A percentile compares a stretch with the other conserved stretches of the same genome.
These are phyloP conservation scores for Russula compacta DNA, from an alignment of 768 basidiomycete genomes.

Conservation along the genomic window DNA sequence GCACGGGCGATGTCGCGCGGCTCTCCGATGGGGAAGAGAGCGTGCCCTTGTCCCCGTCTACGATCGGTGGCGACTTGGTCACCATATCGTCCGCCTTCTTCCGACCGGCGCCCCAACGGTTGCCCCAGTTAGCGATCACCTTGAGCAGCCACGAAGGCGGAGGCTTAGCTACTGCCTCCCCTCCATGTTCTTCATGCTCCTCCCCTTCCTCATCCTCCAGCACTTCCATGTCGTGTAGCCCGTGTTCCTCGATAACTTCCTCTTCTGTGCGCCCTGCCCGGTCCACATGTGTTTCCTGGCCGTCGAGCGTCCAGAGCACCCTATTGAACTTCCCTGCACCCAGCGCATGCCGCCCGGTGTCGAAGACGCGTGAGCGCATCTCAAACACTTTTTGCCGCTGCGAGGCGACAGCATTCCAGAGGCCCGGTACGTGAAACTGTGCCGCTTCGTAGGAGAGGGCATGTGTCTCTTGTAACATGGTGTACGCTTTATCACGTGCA, in stretches of 20 bases:
- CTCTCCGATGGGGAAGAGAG: slow-evolving; percentile 2
- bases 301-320: slow-evolving; percentile 64
- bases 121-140: slow-evolving; percentile 73
- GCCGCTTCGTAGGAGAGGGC: slow-evolving; percentile 65
- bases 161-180: slow-evolving; percentile 56
- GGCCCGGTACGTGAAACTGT: slow-evolving; percentile 54
- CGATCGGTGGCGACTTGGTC: slow-evolving; percentile 10
- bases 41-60: slow-evolving; percentile 4
- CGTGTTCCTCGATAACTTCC: slow-evolving; percentile 65
- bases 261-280: slow-evolving; percentile 61
- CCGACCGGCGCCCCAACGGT: slow-evolving; percentile 37
- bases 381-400: slow-evolving; percentile 55
- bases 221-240: slow-evolving; percentile 24
- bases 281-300: slow-evolving; percentile 54
- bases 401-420: slow-evolving; percentile 57
- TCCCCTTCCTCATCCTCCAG: slow-evolving; percentile 34
- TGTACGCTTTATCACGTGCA: slow-evolving; percentile 41
- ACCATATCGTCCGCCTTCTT: slow-evolving; percentile 16
- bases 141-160: slow-evolving; percentile 64
- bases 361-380: slow-evolving; percentile 61
- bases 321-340: slow-evolving; percentile 54
- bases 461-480: slow-evolving; percentile 50
- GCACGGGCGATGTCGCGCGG: slow-evolving; percentile 7
- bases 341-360: slow-evolving; percentile 44
- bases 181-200: slow-evolving; percentile 45